Base-by-base conservation (phyloP, 371 early-diverging fungal genomes). In the Nematocida ironsii region DNA sequence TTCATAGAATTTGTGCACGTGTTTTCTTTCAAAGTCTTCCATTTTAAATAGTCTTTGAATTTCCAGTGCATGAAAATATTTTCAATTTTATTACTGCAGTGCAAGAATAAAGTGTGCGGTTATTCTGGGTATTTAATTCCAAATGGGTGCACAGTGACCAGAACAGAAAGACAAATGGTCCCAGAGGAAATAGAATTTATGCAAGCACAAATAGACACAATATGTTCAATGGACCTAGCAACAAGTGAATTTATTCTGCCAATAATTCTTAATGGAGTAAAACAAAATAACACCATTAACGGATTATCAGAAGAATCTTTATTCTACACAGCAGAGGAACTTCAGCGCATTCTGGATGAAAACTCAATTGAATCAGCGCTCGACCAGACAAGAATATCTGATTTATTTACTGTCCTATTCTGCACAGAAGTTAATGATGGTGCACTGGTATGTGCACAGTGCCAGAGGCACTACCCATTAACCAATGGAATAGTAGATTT, bases 1-100 rank as follows among this genome's bases (percentile, higher is more conserved):
- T 2, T 47, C 45, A 64, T 87, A 87, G 69, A 87, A 87, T n/a
- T 60, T 50, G 62, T 85, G 86, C 0, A 87, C 87, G 72, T 75
- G 82, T 62, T 82, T 71, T 62, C 73, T 57, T 75, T 87, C 87
- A 68, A 85, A 85, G 18, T 72, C 57, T 23, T 58, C 54, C 74
- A 69, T 69, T 42, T 39, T 16, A 23, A 76, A 74, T 7, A 72
- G n/a, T 11, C 27, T 7, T 16, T 33, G n/a, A 3, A 55, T 39
- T 33, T 39, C 16, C 13, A 42, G 7, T 16, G 5, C 67, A 78
- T 78, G 80, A 78, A 78, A 78, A 70, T 68, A 57, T 78, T 78
- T 78, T 69, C 80, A 6, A 5, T 78, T 54, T 67, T 78, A 33
- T 67, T 78, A 61, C 80, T 78, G 52, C 80, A 70, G 62, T 78